Evolutionary conservation across 768 basidiomycete genomes (phyloP).

Genomic region (Mycena galericulata): DNA sequence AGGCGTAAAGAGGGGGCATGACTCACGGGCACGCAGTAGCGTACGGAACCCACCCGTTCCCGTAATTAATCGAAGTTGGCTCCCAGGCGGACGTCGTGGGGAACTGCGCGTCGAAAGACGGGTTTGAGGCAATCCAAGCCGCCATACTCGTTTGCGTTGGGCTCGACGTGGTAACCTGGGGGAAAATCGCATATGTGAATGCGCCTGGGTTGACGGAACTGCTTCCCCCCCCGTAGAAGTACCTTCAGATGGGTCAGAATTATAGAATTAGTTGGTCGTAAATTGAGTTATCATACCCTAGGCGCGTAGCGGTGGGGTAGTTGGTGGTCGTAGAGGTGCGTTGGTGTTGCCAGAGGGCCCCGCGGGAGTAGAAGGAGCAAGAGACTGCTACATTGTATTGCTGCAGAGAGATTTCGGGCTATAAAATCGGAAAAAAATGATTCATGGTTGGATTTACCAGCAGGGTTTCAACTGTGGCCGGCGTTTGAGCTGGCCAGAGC

Average conservation of each 20-base stretch:
- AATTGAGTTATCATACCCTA: too few relatives aligned
- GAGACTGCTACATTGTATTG: conserved; percentile 8
- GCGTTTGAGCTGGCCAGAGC: conserved; percentile 7
- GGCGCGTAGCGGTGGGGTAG: background rate
- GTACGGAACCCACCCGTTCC: conserved; percentile 12
- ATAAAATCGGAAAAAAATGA: background rate
- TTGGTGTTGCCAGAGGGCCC: conserved; percentile 10
- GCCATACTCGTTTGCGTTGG: background rate
- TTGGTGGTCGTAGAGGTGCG: background rate
- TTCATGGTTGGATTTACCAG: background rate
- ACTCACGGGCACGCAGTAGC: conserved; percentile 15
- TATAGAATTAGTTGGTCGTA: too few relatives aligned
- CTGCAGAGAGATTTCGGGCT: background rate
- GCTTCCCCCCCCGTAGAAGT: conserved; percentile 5
- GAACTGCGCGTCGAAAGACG: background rate
- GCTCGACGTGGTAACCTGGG: background rate
- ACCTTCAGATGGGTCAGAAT: too few relatives aligned
- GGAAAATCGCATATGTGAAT: background rate
- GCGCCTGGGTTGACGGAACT: background rate
- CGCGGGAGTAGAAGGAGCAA: conserved; percentile 1
- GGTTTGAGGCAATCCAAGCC: background rate
- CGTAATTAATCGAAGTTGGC: conserved; percentile 10
- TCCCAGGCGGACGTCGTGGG: conserved; percentile 5
- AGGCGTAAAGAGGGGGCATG: background rate
- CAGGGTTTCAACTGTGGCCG: conserved; percentile 2